Evolutionary conservation across 805 yeast genomes (phyloP).

Genomic region (Yueomyces sinensis): DNA sequence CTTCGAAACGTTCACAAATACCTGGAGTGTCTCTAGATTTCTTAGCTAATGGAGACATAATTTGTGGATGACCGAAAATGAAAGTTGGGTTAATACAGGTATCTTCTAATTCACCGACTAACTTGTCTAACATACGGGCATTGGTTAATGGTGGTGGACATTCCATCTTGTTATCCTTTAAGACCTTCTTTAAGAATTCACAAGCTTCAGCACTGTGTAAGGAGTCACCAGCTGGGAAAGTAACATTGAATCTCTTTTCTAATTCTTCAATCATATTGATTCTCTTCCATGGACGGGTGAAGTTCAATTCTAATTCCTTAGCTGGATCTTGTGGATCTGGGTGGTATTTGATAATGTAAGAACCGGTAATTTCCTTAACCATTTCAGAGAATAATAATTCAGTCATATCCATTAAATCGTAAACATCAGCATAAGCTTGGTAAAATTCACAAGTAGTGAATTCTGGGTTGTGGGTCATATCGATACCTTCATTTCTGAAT

Average conservation of each 20-base stretch:
- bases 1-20: conserved; percentile 95
- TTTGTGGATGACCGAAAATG: conserved; percentile 97
- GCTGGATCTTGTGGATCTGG: conserved; percentile 93
- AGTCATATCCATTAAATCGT: conserved; percentile 86
- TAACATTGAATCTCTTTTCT: conserved; percentile 74
- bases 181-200: conserved; percentile 68
- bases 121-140: conserved; percentile 97
- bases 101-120: conserved; percentile 95
- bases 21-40: conserved; percentile 88
- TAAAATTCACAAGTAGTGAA: conserved; percentile 98
- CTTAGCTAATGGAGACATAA: conserved; percentile 99
- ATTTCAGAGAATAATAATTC: conserved; percentile 89
- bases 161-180: conserved; percentile 69
- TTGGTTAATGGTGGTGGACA: conserved; percentile 88
- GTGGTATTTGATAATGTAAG: conserved; percentile 74
- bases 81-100: conserved; percentile 92
- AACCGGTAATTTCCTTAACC: conserved; percentile 93
- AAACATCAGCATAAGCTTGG: conserved; percentile 95
- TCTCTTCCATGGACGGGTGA: conserved; percentile 97
- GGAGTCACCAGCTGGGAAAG: conserved; percentile 91
- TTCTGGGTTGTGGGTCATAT: conserved; percentile 97
- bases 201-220: conserved; percentile 91
- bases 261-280: conserved; percentile 93
- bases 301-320: conserved; percentile 65
- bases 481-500: conserved; percentile 97